Evolutionary conservation across 2,329 filamentous ascomycete genomes (phyloP), one percentile per base, ranked within the genome.

Genomic region (Lojkania enalia): DNA sequence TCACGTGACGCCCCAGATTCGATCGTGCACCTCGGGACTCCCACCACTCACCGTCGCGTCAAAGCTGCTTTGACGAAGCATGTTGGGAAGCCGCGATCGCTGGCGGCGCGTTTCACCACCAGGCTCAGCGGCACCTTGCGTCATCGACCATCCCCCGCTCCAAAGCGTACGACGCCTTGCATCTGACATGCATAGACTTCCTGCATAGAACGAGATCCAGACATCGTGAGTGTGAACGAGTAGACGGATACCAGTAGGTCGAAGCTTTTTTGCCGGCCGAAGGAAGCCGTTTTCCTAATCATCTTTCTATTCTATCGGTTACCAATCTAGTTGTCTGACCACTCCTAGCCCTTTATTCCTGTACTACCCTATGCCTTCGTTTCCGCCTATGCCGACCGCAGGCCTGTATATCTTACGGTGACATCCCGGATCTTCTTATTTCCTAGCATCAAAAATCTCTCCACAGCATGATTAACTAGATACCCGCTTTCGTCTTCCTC

Each of bases 311-410:
- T n/a, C 25, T 7, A 27, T 27, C 25, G 7, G 9, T 27, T n/a
- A 43, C 46, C 46, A 49, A 5, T 23, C 36, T 15, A 49, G 16
- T n/a, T 42, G 19, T 29, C 20, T 42, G 9, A 41, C 5, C 4
- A 48, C 21, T 5, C 61, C 58, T 3, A 37, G 46, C 21, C n/a
- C n/a, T n/a, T n/a, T n/a, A n/a, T n/a, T n/a, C n/a, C n/a, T n/a
- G n/a, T n/a, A n/a, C n/a, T n/a, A n/a, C n/a, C n/a, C n/a, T n/a
- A n/a, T n/a, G n/a, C n/a, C n/a, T n/a, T n/a, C n/a, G n/a, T n/a
- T n/a, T n/a, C n/a, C n/a, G n/a, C n/a, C n/a, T n/a, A n/a, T 12
- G 55, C 58, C 12, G 54, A 44, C 15, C 64, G 41, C 45, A 53
- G 11, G 30, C 54, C 55, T 7, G 61, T 44, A 15, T 62, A 64